Evolutionary conservation across 352 stramenopile species (phyloP).

Genomic region (Phytophthora melonis): DNA sequence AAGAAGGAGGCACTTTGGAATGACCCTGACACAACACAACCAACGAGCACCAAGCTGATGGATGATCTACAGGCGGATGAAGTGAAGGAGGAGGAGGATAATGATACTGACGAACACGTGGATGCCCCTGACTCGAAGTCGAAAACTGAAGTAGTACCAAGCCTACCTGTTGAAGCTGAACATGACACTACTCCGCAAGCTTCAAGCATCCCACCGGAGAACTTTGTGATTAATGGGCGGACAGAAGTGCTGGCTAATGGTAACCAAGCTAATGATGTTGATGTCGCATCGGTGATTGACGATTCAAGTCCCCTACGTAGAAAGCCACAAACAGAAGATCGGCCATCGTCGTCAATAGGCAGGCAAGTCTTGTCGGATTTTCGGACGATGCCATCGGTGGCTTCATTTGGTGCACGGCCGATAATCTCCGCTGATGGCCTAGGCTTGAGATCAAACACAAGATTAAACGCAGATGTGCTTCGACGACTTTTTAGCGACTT

Average conservation of each 20-base stretch:
- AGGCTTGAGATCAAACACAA: constrained; percentile 14
- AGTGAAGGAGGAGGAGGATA: background rate
- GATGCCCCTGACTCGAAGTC: background rate
- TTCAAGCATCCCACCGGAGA: background rate
- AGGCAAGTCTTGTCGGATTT: constrained; percentile 78
- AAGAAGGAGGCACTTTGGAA: background rate
- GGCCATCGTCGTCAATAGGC: constrained; percentile 55
- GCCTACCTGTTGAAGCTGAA: background rate
- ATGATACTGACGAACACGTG: background rate
- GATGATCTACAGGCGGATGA: background rate
- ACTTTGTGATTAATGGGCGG: background rate
- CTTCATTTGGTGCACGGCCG: constrained; percentile 60
- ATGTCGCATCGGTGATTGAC: constrained; percentile 1
- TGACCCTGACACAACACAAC: background rate
- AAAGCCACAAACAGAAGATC: constrained; percentile 7
- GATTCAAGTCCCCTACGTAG: constrained; percentile 15
- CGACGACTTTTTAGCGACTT: constrained; percentile 84
- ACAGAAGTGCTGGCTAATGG: background rate
- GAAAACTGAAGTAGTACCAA: background rate
- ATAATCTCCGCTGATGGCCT: constrained; percentile 23
- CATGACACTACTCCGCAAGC: background rate
- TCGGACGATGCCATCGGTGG: constrained; percentile 66
- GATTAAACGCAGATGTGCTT: constrained; percentile 64
- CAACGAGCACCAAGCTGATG: background rate
- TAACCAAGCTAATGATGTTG: constrained; percentile 1